phyloP scores from a whole-genome alignment of 495 filamentous ascomycete genomes.

The Podospora pseudocomata region DNA sequence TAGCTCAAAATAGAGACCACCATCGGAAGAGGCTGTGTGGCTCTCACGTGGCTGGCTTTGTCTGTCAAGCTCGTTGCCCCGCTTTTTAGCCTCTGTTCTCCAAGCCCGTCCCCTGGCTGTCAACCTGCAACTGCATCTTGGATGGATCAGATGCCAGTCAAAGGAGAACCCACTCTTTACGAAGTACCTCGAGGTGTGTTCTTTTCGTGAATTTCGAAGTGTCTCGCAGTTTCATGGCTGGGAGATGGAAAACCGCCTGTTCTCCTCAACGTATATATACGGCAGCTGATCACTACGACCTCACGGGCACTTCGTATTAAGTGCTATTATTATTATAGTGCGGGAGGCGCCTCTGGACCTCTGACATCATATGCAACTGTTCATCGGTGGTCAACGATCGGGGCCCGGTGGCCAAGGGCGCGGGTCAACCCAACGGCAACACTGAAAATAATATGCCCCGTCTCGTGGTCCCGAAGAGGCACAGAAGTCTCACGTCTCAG shows the following conservation, averaged over 20 bases:
- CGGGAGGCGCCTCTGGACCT: not conserved
- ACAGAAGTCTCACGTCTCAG: slow-evolving; percentile 3
- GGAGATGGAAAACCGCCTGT: not conserved
- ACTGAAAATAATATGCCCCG: not conserved
- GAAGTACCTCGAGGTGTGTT: not conserved
- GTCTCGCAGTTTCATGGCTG: not conserved
- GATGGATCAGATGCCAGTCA: not conserved
- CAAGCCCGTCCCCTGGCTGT: not conserved
- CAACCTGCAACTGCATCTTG: not conserved
- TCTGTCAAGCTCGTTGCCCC: not conserved
- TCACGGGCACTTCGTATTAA: not conserved
- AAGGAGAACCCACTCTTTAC: not conserved
- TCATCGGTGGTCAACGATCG: not conserved
- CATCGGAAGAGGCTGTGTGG: not conserved
- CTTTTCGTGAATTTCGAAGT: not conserved
- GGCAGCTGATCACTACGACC: no score
- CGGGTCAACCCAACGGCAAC: not conserved
- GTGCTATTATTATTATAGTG: not conserved
- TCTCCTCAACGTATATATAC: not conserved
- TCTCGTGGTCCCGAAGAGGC: not conserved
- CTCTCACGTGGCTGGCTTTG: not conserved
- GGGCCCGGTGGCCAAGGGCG: not conserved
- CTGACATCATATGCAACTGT: slow-evolving; percentile 2
- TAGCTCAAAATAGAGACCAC: not conserved
- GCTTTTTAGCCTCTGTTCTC: not conserved